Evolutionary conservation across 139 green algal genomes (phyloP).

Genomic region (Chlorella sp.): DNA sequence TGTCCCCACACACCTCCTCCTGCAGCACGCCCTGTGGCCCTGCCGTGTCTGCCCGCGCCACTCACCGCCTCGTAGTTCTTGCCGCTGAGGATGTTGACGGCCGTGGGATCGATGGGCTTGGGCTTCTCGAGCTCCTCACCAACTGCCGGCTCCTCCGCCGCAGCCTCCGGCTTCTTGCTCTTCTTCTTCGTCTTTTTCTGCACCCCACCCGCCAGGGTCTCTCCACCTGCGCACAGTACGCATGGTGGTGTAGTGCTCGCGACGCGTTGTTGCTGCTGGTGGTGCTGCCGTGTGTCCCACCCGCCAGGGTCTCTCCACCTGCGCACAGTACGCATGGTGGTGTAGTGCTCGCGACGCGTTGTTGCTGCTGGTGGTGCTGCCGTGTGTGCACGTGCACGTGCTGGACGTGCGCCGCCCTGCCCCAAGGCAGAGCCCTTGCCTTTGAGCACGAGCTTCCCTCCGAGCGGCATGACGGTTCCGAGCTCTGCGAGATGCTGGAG

Average conservation of each 20-base stretch:
- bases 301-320: too few relatives aligned
- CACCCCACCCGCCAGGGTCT: not conserved
- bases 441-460: not conserved
- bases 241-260: not conserved
- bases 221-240: not conserved
- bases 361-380: not conserved
- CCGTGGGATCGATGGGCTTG: not conserved
- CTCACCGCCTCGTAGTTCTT: not conserved
- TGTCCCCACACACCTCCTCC: not conserved
- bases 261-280: not conserved
- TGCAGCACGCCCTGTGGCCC: not conserved
- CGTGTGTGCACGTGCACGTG: not conserved
- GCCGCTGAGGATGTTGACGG: not conserved
- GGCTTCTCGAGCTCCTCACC: not conserved
- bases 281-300: too few relatives aligned
- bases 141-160: not conserved
- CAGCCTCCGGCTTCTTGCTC: not conserved
- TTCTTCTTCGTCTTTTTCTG: slow-evolving; percentile 6
- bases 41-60: not conserved
- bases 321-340: not conserved
- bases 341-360: not conserved
- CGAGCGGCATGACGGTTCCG: not conserved
- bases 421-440: not conserved
- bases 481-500: too few relatives aligned
- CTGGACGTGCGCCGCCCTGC: not conserved